Base-by-base conservation (phyloP, 768 basidiomycete genomes). In the Cystofilobasidium capitatum region DNA sequence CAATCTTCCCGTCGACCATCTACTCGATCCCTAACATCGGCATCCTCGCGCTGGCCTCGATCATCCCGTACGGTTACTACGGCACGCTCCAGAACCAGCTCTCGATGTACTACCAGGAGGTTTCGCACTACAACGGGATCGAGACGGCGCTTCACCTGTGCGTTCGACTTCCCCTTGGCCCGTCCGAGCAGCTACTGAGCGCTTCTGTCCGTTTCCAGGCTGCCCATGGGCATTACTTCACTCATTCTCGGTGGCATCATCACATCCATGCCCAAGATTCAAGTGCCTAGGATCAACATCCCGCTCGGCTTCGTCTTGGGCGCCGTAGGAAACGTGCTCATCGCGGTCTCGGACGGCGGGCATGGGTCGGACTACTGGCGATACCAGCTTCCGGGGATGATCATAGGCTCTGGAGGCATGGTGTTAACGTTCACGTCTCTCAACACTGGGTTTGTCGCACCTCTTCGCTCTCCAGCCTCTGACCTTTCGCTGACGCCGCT, bases 341-440 rank as follows among this genome's bases (percentile, higher is more conserved):
- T 58, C 58, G 12, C 33, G 12, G 26, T 29, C 26, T 36, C 35
- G 12, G 22, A 58, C 58, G 55, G 55, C 26, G 55, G 55, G 4
- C 29, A 29, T 17, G 58, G 58, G 26, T 12, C 33, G 9, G 33
- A 58, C 37, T 58, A 58, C 58, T 58, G 58, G 58, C 33, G 58
- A 24, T 58, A 33, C 26, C 58, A 36, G 35, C 24, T 58, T 12
- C 58, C 58, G 5, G 58, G 58, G 10, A 31, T 31, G 29, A 24
- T 58, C 35, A 58, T 58, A 10, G 58, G 29, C 33, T 58, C 58
- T 24, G 33, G 2, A 3, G 58, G 58, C 49, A 29, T 51, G n/a
- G 20, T 51, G 24, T 8, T 26, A 8, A 4, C 10, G 24, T 51
- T 12, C 16, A 29, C 49, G 7, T n/a, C 24, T 16, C n/a, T 51